These are phyloP conservation scores for Saccharomyces paradoxus DNA, from an alignment of 805 yeast genomes.

Conservation along the genomic window DNA sequence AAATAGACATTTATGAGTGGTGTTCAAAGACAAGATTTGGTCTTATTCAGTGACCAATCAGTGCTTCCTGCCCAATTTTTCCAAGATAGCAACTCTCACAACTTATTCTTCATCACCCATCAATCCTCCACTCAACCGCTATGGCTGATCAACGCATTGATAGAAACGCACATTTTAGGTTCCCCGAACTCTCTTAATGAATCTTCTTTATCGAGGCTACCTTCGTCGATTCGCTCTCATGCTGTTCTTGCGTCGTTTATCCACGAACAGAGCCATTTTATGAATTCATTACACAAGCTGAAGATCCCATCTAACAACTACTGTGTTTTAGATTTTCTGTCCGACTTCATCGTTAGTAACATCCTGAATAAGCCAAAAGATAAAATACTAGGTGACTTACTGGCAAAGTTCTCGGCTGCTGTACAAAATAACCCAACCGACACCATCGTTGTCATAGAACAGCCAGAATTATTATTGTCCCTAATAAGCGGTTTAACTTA, in stretches of 20 bases:
- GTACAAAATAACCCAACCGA: constrained; percentile 39
- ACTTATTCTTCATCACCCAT: constrained; percentile 34
- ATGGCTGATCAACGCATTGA: constrained; percentile 51
- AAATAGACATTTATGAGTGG: constrained; percentile 6
- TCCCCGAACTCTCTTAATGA: constrained; percentile 35
- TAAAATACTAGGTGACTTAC: constrained; percentile 59
- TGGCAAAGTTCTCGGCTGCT: constrained; percentile 47
- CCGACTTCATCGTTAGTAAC: constrained; percentile 38
- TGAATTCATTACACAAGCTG: constrained; percentile 15
- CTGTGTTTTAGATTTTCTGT: constrained; percentile 38
- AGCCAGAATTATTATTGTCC: constrained; percentile 27
- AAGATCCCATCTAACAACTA: constrained; percentile 20
- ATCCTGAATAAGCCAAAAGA: constrained; percentile 55
- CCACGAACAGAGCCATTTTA: constrained; percentile 17
- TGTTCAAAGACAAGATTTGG: constrained; percentile 51
- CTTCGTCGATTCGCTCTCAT: neutral
- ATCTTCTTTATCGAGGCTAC: constrained; percentile 17
- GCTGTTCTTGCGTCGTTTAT: constrained; percentile 27
- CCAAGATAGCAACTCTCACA: constrained; percentile 11
- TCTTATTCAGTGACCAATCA: constrained; percentile 43
- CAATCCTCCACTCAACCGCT: constrained; percentile 50
- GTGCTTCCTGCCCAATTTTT: constrained; percentile 30
- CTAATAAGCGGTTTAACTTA: constrained; percentile 21
- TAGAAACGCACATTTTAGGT: constrained; percentile 45
- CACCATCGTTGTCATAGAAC: constrained; percentile 22